Evolutionary conservation across 2,329 filamentous ascomycete genomes (phyloP).

Genomic region (Bipolaris oryzae): DNA sequence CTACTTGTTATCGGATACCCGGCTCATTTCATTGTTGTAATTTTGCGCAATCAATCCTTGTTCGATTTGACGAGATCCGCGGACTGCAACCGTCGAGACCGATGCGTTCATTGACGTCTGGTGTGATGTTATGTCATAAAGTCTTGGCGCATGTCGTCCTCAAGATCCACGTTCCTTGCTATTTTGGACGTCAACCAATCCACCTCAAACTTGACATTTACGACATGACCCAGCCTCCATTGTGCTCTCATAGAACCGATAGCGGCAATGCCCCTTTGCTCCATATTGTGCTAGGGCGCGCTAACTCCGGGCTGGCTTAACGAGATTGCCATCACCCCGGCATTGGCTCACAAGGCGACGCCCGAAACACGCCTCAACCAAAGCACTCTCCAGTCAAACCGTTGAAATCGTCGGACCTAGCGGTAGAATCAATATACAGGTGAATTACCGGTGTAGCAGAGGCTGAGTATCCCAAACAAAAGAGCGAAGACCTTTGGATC

Average conservation of each 20-base stretch:
- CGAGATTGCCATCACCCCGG: not conserved
- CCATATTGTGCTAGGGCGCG: not conserved
- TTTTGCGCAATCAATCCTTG: not conserved
- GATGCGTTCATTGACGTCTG: not conserved
- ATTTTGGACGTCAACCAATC: not conserved
- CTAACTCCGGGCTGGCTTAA: not conserved
- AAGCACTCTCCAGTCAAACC: not conserved
- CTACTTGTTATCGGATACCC: constrained; percentile 1
- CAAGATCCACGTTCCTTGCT: not conserved
- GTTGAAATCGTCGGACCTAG: not conserved
- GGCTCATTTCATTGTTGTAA: no score
- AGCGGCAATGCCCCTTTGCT: not conserved
- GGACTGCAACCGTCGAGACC: not conserved
- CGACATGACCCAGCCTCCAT: not conserved
- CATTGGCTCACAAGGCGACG: constrained; percentile 4
- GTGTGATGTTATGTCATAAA: not conserved
- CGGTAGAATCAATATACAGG: not conserved
- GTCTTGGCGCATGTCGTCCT: not conserved
- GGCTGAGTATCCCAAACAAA: not conserved
- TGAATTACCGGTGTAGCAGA: not conserved
- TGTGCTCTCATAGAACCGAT: not conserved
- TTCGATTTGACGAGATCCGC: not conserved
- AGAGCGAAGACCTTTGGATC: not conserved
- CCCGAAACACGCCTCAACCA: constrained; percentile 10
- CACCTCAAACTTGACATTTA: not conserved